Percentiles rank a stretch among this genome's conserved stretches.
Evolutionary conservation across 352 stramenopile species (phyloP).

Genomic region (Pythium vanterpoolii): DNA sequence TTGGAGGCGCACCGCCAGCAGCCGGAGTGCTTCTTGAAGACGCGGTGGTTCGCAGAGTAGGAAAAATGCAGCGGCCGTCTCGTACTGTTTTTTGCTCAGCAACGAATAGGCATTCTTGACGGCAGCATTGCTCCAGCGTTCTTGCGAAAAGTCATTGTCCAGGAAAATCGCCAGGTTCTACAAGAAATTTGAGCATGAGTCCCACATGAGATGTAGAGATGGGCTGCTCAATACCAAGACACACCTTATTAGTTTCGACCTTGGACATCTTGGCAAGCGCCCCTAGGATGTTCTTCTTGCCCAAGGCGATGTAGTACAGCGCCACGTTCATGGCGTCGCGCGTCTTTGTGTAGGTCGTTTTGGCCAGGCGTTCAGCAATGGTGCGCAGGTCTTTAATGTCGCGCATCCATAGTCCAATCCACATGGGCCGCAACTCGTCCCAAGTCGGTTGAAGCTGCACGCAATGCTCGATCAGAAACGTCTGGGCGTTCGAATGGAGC

Average conservation of each 20-base stretch:
- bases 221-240: not conserved
- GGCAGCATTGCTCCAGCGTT: constrained; percentile 82
- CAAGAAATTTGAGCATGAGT: not conserved
- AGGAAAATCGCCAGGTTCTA: constrained; percentile 76
- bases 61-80: constrained; percentile 90
- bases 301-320: constrained; percentile 71
- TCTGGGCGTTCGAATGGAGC: constrained; percentile 79
- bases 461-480: constrained; percentile 71
- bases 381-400: constrained; percentile 63
- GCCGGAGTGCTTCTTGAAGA: constrained; percentile 89
- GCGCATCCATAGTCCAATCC: constrained; percentile 79
- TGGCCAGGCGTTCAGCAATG: constrained; percentile 68
- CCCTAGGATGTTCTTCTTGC: constrained; percentile 75
- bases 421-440: constrained; percentile 61
- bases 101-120: constrained; percentile 96
- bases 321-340: constrained; percentile 76
- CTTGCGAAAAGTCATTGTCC: constrained; percentile 78
- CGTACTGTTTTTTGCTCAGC: constrained; percentile 91
- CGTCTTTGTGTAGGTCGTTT: constrained; percentile 56
- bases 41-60: constrained; percentile 90
- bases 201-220: not conserved
- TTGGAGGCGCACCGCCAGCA: constrained; percentile 82
- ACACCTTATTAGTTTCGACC: constrained; percentile 66
- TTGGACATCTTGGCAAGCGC: constrained; percentile 76
- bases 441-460: constrained; percentile 57